These are phyloP conservation scores for Neoboletus subvelutipes DNA, from an alignment of 768 basidiomycete genomes.

Conservation along the genomic window DNA sequence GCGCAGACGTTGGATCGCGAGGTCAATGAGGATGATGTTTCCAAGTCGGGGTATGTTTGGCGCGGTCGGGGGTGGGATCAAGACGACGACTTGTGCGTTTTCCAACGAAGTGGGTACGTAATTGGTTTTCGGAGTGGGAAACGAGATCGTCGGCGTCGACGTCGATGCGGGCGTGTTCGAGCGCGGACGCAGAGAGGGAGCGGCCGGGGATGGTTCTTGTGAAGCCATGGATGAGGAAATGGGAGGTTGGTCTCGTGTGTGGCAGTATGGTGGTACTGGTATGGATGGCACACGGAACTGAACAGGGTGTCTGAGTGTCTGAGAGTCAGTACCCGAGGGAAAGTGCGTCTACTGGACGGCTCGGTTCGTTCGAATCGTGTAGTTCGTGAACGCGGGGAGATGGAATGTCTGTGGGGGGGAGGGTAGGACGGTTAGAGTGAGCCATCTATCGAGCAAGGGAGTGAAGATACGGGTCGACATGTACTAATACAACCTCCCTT, in stretches of 20 bases:
- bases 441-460: conserved; percentile 17
- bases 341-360: conserved; percentile 14
- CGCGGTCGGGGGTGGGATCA: conserved; percentile 37
- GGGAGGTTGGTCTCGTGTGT: not conserved
- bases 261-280: not conserved
- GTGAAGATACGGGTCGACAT: not conserved
- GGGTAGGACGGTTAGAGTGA: conserved; percentile 43
- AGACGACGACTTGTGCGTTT: conserved; percentile 51
- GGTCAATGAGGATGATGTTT: conserved; percentile 51
- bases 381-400: conserved; percentile 13
- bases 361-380: conserved; percentile 5
- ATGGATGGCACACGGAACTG: not conserved
- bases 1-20: conserved; percentile 47
- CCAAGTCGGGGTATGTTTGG: conserved; percentile 17
- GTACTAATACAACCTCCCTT: no score
- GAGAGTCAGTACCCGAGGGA: not conserved
- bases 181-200: conserved; percentile 5
- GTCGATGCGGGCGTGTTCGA: not conserved
- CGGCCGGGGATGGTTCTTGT: conserved; percentile 38
- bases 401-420: conserved; percentile 39
- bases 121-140: conserved; percentile 33
- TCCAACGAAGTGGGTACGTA: conserved; percentile 53
- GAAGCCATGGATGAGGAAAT: conserved; percentile 39
- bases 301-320: not conserved
- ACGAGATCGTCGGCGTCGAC: conserved; percentile 6